These are phyloP conservation scores for Monilinia vaccinii-corymbosi DNA, from an alignment of 2,329 filamentous ascomycete species.

Conservation along the genomic window DNA sequence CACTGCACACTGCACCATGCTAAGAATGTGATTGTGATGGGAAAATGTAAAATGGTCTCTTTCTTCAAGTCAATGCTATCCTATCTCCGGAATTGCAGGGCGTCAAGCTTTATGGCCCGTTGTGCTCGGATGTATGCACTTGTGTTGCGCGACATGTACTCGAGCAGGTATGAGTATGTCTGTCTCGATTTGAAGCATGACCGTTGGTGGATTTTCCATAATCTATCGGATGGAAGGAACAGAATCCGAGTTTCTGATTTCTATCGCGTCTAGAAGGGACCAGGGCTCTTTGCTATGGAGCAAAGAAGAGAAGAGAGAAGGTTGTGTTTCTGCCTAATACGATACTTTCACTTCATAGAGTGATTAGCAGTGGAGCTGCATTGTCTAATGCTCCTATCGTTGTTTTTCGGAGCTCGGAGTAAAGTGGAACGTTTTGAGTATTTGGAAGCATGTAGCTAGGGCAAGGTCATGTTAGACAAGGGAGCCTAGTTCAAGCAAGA, in stretches of 20 bases:
- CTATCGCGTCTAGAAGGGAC: background rate
- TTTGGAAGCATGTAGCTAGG: background rate
- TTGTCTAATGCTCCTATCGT: background rate
- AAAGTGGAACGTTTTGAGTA: background rate
- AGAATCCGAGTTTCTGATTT: background rate
- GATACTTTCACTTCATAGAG: too few relatives aligned
- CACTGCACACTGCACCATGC: background rate
- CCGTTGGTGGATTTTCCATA: background rate
- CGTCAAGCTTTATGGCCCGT: background rate
- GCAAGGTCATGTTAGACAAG: background rate
- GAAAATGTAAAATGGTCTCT: background rate
- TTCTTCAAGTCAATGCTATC: background rate
- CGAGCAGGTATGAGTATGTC: background rate
- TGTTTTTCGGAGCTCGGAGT: constrained; percentile 1
- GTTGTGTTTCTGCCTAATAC: too few relatives aligned
- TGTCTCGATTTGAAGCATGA: background rate
- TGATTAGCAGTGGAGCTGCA: too few relatives aligned
- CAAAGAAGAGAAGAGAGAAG: background rate
- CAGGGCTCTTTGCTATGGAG: background rate
- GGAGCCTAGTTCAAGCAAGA: background rate
- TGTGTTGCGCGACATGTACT: constrained; percentile 9
- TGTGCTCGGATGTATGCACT: constrained; percentile 1
- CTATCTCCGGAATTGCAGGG: background rate
- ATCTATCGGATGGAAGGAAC: background rate
- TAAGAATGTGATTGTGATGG: constrained; percentile 4